Evolutionary conservation across 257 asterid species (phyloP), one percentile per base, ranked within the genome.

Genomic region (Parsonsia alboflavescens): DNA sequence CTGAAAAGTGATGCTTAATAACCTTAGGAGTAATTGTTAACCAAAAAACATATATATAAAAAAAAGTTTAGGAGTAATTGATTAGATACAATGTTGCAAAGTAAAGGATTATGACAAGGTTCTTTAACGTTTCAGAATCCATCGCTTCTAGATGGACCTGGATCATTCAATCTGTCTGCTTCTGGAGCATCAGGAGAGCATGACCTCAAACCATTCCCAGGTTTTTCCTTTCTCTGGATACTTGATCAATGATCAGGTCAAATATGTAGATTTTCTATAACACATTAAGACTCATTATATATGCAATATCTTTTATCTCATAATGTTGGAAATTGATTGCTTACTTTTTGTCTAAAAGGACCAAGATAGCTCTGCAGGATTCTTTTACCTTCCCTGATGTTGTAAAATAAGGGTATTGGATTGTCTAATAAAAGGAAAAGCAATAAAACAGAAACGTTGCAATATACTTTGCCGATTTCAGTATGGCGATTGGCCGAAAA

Each of bases 121-220:
- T 69, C 52, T 75, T 70, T 68, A 49, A 69, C 58, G 48, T 62
- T 76, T 50, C 74, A 91, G 98, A 84, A 83, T 77, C 72, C 82
- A 53, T 65, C 77, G 63, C 56, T 78, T 75, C 85, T 81, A 76
- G 77, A 50, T 44, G 88, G 68, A 68, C 77, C 80, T 24, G 84
- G 88, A 73, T 80, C 93, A 22, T 86, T 92, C 10, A 81, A 83
- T 50, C 72, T 81, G 57, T 80, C 91, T 61, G 76, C 80, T 75
- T 83, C 89, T 50, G 82, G 78, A 58, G 82, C 85, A 73, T 78
- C 84, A 56, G 77, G 85, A 26, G 91, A 90, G 63, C 85, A 82
- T 30, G 79, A 41, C 9, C 6, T 70, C 68, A 87, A 72, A 56
- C 87, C 77, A 28, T 84, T 85, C 70, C 96, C 94, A 70, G 98